Conservation (phyloP, 164 flowering plant genomes). For the Chimonanthus praecox region DNA sequence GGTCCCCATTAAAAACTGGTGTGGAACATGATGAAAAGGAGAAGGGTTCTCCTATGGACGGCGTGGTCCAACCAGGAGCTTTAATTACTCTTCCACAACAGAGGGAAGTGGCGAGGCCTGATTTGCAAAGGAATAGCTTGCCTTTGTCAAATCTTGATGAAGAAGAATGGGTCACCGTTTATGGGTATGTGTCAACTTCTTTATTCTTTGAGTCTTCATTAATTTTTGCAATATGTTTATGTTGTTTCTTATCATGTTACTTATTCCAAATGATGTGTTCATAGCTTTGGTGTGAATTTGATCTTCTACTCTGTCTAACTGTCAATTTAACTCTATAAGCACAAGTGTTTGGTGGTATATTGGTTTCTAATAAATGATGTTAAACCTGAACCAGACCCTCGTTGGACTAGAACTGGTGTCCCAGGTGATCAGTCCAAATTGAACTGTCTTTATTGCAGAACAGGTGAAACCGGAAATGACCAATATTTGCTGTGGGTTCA, state of each 20-base stretch:
- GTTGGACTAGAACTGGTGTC: too few relatives aligned
- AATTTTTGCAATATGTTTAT: background rate
- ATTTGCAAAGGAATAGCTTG: conserved; percentile 54
- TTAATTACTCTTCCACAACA: conserved; percentile 83
- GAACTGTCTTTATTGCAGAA: too few relatives aligned
- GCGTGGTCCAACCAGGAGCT: conserved; percentile 78
- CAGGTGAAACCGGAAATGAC: too few relatives aligned
- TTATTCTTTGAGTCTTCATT: background rate
- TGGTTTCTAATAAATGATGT: too few relatives aligned
- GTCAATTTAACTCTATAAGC: too few relatives aligned
- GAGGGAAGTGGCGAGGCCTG: conserved; percentile 93
- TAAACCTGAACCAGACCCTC: too few relatives aligned
- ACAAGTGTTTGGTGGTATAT: too few relatives aligned
- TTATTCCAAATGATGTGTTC: too few relatives aligned
- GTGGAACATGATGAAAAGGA: conserved; percentile 53
- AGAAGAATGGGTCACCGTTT: conserved; percentile 97
- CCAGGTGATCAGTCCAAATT: too few relatives aligned
- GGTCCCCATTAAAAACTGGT: conserved; percentile 63
- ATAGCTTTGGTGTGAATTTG: too few relatives aligned
- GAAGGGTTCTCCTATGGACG: conserved; percentile 83
- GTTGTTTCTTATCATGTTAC: background rate
- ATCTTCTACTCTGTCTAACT: too few relatives aligned
- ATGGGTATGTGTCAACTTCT: conserved; percentile 49
- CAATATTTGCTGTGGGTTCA: too few relatives aligned
- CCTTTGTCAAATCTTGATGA: conserved; percentile 59